A percentile compares a stretch with the other conserved stretches of the same genome.
These are phyloP conservation scores for Rhizopus sp. DNA, from an alignment of 371 early-diverging fungal species.

Conservation along the genomic window DNA sequence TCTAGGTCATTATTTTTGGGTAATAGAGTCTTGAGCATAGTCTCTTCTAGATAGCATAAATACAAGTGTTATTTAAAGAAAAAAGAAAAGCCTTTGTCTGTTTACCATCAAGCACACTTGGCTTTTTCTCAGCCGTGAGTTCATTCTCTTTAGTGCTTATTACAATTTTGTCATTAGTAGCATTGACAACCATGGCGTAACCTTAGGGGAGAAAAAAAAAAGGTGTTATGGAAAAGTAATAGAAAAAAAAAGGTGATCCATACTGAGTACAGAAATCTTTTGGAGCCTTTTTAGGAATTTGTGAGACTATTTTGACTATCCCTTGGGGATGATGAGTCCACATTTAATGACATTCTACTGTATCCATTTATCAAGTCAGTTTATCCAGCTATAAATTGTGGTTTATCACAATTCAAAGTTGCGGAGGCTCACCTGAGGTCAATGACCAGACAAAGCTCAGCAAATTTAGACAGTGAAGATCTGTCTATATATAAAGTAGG, in stretches of 20 bases:
- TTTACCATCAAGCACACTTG: conserved; percentile 12
- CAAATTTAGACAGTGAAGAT: not conserved
- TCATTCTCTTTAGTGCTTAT: not conserved
- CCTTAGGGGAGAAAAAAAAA: too few relatives aligned
- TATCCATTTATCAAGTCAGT: conserved; percentile 8
- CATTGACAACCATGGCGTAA: not conserved
- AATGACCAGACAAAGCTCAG: not conserved
- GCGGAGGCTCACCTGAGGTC: not conserved
- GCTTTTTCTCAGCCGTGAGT: not conserved
- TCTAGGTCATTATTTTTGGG: conserved; percentile 23
- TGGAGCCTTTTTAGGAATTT: too few relatives aligned
- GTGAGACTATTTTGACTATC: too few relatives aligned
- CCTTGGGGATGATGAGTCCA: conserved; percentile 9
- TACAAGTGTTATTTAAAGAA: not conserved
- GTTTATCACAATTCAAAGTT: conserved; percentile 9
- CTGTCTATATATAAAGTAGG: not conserved
- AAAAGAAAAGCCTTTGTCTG: not conserved
- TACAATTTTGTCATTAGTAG: not conserved
- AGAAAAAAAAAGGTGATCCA: too few relatives aligned
- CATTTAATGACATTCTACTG: conserved; percentile 4
- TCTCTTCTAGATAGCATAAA: conserved; percentile 7
- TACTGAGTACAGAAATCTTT: too few relatives aligned
- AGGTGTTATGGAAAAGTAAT: too few relatives aligned
- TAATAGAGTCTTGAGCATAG: conserved; percentile 18
- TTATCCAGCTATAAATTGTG: not conserved